Evolutionary conservation across 148 eudicot genomes (phyloP).

Genomic region (Heliamphora exappendiculata): DNA sequence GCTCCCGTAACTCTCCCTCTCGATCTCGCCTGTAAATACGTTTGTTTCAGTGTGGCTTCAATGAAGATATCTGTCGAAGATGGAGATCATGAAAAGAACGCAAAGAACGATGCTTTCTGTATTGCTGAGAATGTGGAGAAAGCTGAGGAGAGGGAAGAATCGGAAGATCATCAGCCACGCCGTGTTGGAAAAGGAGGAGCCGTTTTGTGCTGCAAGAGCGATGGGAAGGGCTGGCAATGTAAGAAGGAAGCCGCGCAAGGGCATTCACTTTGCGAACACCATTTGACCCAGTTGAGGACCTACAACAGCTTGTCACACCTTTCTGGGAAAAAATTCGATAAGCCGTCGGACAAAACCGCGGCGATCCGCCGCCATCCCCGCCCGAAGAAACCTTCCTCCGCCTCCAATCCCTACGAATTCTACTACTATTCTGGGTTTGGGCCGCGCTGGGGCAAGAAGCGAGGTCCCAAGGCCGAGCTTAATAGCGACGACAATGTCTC

Average conservation of each 20-base stretch:
- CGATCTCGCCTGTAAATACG: not conserved
- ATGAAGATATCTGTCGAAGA: slow-evolving; percentile 25
- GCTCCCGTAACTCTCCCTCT: not conserved
- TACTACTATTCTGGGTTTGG: slow-evolving; percentile 75
- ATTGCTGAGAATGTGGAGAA: not conserved
- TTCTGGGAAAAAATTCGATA: slow-evolving; percentile 11
- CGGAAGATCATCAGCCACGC: too few species aligned
- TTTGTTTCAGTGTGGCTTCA: slow-evolving; percentile 15
- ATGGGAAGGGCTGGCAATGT: slow-evolving; percentile 20
- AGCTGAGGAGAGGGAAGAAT: not conserved
- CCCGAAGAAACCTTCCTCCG: slow-evolving; percentile 13
- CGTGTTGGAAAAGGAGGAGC: not conserved
- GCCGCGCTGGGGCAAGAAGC: slow-evolving; percentile 54
- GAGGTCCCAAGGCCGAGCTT: slow-evolving; percentile 11
- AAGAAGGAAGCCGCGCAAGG: slow-evolving; percentile 10
- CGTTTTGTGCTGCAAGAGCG: slow-evolving; percentile 6
- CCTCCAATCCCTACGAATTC: slow-evolving; percentile 36
- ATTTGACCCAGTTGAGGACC: not conserved
- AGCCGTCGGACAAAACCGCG: not conserved
- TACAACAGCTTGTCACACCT: not conserved
- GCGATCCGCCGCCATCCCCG: slow-evolving; percentile 13
- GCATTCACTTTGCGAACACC: slow-evolving; percentile 16
- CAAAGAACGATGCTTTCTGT: not conserved
- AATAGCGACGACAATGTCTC: not conserved
- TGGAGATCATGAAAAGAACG: slow-evolving; percentile 6